phyloP scores from a whole-genome alignment of 495 filamentous ascomycete genomes.

The Penicillium parvum region DNA sequence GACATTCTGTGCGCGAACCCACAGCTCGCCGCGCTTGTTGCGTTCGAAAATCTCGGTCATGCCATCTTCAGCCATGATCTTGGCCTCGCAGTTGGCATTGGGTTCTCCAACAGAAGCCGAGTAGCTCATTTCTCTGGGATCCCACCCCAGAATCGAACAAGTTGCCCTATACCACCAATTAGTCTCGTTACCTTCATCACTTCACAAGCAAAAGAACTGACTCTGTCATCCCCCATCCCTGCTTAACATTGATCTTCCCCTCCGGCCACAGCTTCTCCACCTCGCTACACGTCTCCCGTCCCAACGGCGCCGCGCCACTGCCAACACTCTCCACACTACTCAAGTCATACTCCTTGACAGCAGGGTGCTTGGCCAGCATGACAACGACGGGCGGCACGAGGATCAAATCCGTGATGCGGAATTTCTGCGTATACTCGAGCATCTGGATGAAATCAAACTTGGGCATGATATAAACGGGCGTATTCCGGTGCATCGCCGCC shows the following conservation, averaged over 20 bases:
- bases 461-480: constrained; percentile 66
- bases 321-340: constrained; percentile 54
- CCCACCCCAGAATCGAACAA: constrained; percentile 58
- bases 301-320: constrained; percentile 62
- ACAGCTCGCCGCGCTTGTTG: constrained; percentile 60
- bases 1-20: constrained; percentile 61
- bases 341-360: constrained; percentile 62
- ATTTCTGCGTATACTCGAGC: constrained; percentile 62
- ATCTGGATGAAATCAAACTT: constrained; percentile 70
- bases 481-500: constrained; percentile 28
- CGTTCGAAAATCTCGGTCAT: constrained; percentile 37
- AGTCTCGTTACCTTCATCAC: not conserved
- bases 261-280: constrained; percentile 54
- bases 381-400: constrained; percentile 68
- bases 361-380: constrained; percentile 65
- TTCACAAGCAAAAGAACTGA: constrained; percentile 25
- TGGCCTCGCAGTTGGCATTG: constrained; percentile 61
- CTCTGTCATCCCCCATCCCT: constrained; percentile 88
- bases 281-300: constrained; percentile 56
- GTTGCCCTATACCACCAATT: constrained; percentile 44
- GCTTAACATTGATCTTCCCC: constrained; percentile 57
- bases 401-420: constrained; percentile 60
- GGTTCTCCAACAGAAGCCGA: constrained; percentile 61
- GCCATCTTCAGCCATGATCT: constrained; percentile 50
- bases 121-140: constrained; percentile 41